These are phyloP conservation scores for Backusella parvicylindrica DNA, from an alignment of 192 early-diverging fungal genomes.

Conservation along the genomic window DNA sequence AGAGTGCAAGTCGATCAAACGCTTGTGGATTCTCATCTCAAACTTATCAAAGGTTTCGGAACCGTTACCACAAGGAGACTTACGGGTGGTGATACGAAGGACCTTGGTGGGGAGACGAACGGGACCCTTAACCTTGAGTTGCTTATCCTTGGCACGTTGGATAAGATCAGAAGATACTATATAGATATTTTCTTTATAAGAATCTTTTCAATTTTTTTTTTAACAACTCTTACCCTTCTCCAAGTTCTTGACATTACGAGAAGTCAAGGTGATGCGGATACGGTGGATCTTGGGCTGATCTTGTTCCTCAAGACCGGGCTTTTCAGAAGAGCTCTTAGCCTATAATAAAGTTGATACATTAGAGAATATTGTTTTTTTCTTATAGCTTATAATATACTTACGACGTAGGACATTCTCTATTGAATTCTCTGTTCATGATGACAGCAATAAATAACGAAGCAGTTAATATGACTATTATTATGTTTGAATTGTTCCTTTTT, in stretches of 20 bases:
- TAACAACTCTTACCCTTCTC: conserved; percentile 63
- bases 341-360: no score
- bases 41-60: conserved; percentile 99
- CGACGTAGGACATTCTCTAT: conserved; percentile 33
- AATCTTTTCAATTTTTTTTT: neutral
- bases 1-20: conserved; percentile 98
- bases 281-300: conserved; percentile 84
- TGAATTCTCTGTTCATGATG: conserved; percentile 18
- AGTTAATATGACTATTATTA: neutral
- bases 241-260: conserved; percentile 98
- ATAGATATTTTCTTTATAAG: neutral
- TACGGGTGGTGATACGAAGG: conserved; percentile 97
- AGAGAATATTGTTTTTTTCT: neutral
- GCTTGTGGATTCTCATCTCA: conserved; percentile 99
- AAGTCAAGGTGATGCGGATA: conserved; percentile 99
- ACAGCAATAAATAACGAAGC: neutral
- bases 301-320: conserved; percentile 75
- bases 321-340: conserved; percentile 38
- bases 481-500: neutral
- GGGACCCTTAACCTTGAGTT: conserved; percentile 97
- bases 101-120: conserved; percentile 99
- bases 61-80: conserved; percentile 99
- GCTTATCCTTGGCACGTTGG: conserved; percentile 98
- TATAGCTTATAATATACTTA: conserved; percentile 1
- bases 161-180: conserved; percentile 90